Percentiles rank a stretch among this genome's conserved stretches.
Evolutionary conservation across 768 basidiomycete genomes (phyloP).

Genomic region (Naematelia aurantialba): DNA sequence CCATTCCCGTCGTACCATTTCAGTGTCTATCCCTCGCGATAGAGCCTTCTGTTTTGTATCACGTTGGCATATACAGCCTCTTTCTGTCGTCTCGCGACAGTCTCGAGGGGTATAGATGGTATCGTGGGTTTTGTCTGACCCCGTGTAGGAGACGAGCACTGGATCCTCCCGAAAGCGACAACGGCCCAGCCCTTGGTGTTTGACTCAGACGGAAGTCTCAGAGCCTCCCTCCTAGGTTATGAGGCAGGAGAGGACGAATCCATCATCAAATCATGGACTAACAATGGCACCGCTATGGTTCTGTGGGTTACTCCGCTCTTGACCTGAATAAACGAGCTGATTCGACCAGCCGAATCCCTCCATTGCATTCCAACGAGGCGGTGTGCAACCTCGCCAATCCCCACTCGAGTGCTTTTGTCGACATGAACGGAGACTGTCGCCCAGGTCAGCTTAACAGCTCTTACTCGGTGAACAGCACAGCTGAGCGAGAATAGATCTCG

Average conservation of each 20-base stretch:
- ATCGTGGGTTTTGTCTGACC: too few relatives aligned
- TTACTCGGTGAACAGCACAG: neutral
- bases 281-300: slow-evolving; percentile 69
- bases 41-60: neutral
- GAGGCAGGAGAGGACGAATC: slow-evolving; percentile 34
- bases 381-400: slow-evolving; percentile 75
- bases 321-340: too few relatives aligned
- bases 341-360: slow-evolving; percentile 43
- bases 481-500: slow-evolving; percentile 61
- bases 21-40: neutral
- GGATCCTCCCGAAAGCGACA: slow-evolving; percentile 54
- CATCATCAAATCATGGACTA: slow-evolving; percentile 66
- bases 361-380: slow-evolving; percentile 59
- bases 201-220: slow-evolving; percentile 83
- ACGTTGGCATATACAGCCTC: too few relatives aligned
- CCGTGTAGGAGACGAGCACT: slow-evolving; percentile 8
- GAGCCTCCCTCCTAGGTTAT: slow-evolving; percentile 77
- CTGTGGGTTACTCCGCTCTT: slow-evolving; percentile 56
- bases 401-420: slow-evolving; percentile 90
- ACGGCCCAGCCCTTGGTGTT: slow-evolving; percentile 77
- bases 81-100: too few relatives aligned
- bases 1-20: neutral
- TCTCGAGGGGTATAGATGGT: too few relatives aligned
- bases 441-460: slow-evolving; percentile 66
- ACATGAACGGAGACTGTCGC: slow-evolving; percentile 91